These are phyloP conservation scores for Globisporangium takayamanum DNA, from an alignment of 352 stramenopile species.

Conservation along the genomic window DNA sequence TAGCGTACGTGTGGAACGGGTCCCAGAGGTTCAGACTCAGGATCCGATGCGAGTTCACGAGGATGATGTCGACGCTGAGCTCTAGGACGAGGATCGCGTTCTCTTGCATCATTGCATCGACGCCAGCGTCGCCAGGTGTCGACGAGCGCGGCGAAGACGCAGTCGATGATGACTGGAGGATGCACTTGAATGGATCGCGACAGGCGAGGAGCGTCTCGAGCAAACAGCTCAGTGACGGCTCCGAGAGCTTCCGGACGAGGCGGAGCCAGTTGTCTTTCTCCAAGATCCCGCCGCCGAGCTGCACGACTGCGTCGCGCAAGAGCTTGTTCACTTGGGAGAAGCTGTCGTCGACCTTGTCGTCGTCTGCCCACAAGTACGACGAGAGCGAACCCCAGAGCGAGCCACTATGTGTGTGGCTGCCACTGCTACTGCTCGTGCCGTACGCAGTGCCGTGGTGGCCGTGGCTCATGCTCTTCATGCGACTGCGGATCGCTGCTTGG, in stretches of 20 bases:
- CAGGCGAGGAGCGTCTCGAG: conserved; percentile 73
- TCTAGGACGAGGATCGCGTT: conserved; percentile 86
- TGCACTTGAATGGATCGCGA: conserved; percentile 73
- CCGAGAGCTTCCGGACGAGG: conserved; percentile 70
- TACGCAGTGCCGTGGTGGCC: conserved; percentile 39
- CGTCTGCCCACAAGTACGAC: conserved; percentile 78
- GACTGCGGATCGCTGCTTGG: conserved; percentile 73
- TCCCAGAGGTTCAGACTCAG: conserved; percentile 68
- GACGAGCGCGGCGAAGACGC: neutral
- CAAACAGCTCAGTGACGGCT: conserved; percentile 51
- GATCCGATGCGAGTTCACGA: conserved; percentile 81
- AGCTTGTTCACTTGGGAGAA: conserved; percentile 79
- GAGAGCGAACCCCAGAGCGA: conserved; percentile 80
- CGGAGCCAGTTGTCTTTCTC: conserved; percentile 86
- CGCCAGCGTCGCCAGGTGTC: conserved; percentile 13
- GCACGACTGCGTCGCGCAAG: conserved; percentile 64
- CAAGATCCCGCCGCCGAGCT: conserved; percentile 62
- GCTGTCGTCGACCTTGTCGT: conserved; percentile 73
- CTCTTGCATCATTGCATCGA: conserved; percentile 85
- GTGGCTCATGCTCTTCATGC: conserved; percentile 76
- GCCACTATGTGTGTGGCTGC: conserved; percentile 27
- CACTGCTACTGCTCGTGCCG: conserved; percentile 26
- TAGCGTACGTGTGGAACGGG: conserved; percentile 74
- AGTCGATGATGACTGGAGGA: conserved; percentile 35
- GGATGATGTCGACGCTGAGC: conserved; percentile 76